A percentile compares a stretch with the other conserved stretches of the same genome.
Conservation (phyloP, 345 rosid genomes). For the Sisymbrium altissimum region DNA sequence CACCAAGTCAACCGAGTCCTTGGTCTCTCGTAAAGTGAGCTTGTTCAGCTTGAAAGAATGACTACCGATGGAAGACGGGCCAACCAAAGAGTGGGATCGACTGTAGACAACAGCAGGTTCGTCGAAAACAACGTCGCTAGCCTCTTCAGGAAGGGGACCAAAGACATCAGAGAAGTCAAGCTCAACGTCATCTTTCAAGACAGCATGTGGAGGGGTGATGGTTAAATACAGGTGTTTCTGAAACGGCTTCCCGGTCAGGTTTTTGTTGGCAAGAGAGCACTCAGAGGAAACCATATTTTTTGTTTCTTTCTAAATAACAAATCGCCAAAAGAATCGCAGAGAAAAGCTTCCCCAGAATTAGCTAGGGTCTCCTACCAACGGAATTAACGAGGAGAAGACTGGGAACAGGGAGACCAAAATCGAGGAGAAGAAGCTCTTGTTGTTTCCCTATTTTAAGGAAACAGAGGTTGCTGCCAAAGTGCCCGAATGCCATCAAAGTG, state of each 20-base stretch:
- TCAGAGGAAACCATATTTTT: conserved; percentile 26
- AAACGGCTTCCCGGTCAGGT: conserved; percentile 12
- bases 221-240: conserved; percentile 19
- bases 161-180: conserved; percentile 38
- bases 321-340: background rate
- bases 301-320: background rate
- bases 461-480: conserved; percentile 52
- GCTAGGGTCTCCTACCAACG: conserved; percentile 19
- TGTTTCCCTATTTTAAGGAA: conserved; percentile 93
- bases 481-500: conserved; percentile 71
- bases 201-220: conserved; percentile 13
- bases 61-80: conserved; percentile 65
- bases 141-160: conserved; percentile 33
- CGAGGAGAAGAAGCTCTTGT: conserved; percentile 62
- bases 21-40: conserved; percentile 48
- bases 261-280: background rate
- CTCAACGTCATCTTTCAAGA: conserved; percentile 24
- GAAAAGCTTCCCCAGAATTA: conserved; percentile 9
- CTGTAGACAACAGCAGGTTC: conserved; percentile 67
- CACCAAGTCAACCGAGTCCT: conserved; percentile 46
- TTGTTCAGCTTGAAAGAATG: conserved; percentile 62
- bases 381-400: background rate
- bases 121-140: conserved; percentile 38
- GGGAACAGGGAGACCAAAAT: conserved; percentile 51
- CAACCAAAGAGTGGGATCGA: conserved; percentile 86